Evolutionary conservation across 192 early-diverging fungal genomes (phyloP).

Genomic region (Coemansia sp.): DNA sequence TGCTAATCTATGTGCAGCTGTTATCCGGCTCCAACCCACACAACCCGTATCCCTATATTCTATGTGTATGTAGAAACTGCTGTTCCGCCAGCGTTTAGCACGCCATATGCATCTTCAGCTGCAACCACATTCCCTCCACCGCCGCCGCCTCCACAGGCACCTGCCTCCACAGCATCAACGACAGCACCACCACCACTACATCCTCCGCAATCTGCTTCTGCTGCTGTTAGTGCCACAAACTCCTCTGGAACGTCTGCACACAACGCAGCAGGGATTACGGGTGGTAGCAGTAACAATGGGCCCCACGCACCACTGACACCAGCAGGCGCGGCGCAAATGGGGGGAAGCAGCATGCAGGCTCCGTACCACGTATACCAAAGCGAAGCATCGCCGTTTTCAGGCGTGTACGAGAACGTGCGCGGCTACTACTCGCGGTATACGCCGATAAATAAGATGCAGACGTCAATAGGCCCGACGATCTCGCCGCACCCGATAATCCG

Average conservation of each 20-base stretch:
- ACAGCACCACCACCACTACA: slow-evolving; percentile 19
- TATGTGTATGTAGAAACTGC: slow-evolving; percentile 16
- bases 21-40: background rate
- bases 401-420: slow-evolving; percentile 53
- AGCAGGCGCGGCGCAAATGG: background rate
- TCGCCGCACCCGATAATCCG: slow-evolving; percentile 38
- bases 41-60: background rate
- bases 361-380: background rate
- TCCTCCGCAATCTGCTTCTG: slow-evolving; percentile 7
- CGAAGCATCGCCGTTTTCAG: slow-evolving; percentile 27
- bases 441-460: slow-evolving; percentile 44
- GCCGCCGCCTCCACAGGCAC: background rate
- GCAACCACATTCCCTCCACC: background rate
- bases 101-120: slow-evolving; percentile 19
- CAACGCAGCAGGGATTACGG: background rate
- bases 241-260: background rate
- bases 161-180: slow-evolving; percentile 9
- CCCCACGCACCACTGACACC: background rate
- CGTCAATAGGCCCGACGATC: slow-evolving; percentile 42
- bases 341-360: background rate
- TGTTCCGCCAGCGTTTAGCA: slow-evolving; percentile 36
- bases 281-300: background rate
- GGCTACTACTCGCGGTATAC: slow-evolving; percentile 52
- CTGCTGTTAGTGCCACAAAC: background rate
- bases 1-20: background rate